phyloP scores from a whole-genome alignment of 164 flowering plant genomes.

The Chimonanthus praecox region DNA sequence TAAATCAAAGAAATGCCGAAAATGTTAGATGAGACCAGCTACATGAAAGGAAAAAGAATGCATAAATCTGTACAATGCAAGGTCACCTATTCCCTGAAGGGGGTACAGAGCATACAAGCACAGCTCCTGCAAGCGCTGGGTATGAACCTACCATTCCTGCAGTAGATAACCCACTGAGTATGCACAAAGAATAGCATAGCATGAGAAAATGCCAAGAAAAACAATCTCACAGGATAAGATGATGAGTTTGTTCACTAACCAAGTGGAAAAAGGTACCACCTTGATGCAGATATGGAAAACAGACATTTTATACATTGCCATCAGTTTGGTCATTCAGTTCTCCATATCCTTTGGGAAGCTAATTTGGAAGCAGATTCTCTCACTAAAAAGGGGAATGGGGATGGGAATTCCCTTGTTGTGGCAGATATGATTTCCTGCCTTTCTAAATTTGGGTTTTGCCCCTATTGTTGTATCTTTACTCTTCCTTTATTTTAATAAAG shows the following conservation, averaged over 20 bases:
- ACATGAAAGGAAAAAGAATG: conserved; percentile 2
- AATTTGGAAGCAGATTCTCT: too few relatives aligned
- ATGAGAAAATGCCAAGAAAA: not conserved
- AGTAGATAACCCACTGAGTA: not conserved
- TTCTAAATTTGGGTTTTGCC: too few relatives aligned
- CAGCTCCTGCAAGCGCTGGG: conserved; percentile 63
- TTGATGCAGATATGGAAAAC: too few relatives aligned
- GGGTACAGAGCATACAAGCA: conserved; percentile 87
- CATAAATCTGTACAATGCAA: not conserved
- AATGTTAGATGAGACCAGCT: conserved; percentile 4
- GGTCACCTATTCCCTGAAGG: conserved; percentile 88
- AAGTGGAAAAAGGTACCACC: too few relatives aligned
- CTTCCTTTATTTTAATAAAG: too few relatives aligned
- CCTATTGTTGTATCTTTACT: too few relatives aligned
- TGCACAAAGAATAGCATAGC: not conserved
- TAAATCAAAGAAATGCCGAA: conserved; percentile 22
- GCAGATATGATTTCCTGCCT: too few relatives aligned
- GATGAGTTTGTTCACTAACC: not conserved
- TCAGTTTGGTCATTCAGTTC: too few relatives aligned
- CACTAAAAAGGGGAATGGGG: too few relatives aligned
- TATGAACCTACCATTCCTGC: conserved; percentile 27
- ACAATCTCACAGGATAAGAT: not conserved
- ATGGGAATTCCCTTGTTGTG: too few relatives aligned
- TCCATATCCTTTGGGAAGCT: too few relatives aligned
- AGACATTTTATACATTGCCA: too few relatives aligned